Base-by-base conservation (phyloP, 441 rosid genomes). In the Melastoma candidum region DNA sequence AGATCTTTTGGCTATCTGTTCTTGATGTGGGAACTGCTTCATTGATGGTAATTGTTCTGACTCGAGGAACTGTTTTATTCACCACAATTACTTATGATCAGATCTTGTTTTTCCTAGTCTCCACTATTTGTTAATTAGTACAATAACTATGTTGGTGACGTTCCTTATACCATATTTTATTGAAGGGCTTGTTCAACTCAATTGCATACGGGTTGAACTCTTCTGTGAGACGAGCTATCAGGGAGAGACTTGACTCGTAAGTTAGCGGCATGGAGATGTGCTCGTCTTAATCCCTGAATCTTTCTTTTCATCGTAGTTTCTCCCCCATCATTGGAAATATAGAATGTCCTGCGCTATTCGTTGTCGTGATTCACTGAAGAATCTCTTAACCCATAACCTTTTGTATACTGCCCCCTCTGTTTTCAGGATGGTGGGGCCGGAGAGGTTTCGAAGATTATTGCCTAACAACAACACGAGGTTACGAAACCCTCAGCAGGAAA, bases 1-100 rank as follows among this genome's bases (percentile, higher is more conserved):
- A 76, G 61, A 78, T 90, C 67, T 79, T 90, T 73, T 90, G 98
- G 98, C 96, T 90, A 47, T 75, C 98, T n/a, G 75, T 80, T 77
- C 95, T 90, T 60, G 95, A 87, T 65, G 79, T 85, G 32, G 96
- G 96, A 29, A 84, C 98, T 52, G 93, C 98, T 73, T 84, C 87
- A 27, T 82, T 90, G 43, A 87, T 90, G 96, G 98, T 90, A 86
- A 58, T 57, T 47, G 27, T 48, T 60, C 44, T 24, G 4, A 48
- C 43, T 25, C 12, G 49, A 45, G 49, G 46, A 48, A 53, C 43
- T 44, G 51, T 17, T 48, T 32, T 2, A 11, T 7, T 27, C 11
- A 0, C 1, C 14, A 24, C 17, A 7, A 41, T 13, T 7, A 41
- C 48, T 46, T 27, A 46, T 51, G 22, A 48, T 29, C 56, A 41